Evolutionary conservation across 2,329 filamentous ascomycete genomes (phyloP).

Genomic region (Fusarium pseudograminearum): DNA sequence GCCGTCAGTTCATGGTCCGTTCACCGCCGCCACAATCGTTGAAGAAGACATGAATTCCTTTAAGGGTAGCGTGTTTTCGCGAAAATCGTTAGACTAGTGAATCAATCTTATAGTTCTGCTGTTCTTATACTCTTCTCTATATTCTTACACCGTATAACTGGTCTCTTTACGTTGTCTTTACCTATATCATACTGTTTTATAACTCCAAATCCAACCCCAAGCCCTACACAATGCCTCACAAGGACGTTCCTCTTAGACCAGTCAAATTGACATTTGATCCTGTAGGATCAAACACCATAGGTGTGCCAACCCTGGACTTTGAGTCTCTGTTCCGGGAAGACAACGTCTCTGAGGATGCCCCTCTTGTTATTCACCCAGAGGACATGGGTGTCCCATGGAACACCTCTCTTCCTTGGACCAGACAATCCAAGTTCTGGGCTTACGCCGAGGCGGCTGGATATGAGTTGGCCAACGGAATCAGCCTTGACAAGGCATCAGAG

Average conservation of each 20-base stretch:
- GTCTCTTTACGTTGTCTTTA: not conserved
- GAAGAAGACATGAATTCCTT: slow-evolving; percentile 9
- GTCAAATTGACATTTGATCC: slow-evolving; percentile 17
- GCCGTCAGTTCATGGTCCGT: slow-evolving; percentile 26
- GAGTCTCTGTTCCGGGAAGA: slow-evolving; percentile 6
- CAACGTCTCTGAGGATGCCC: slow-evolving; percentile 6
- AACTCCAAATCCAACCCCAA: not conserved
- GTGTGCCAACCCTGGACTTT: slow-evolving; percentile 7
- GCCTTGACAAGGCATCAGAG: slow-evolving; percentile 17
- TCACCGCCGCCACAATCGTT: slow-evolving; percentile 23
- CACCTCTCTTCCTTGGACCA: slow-evolving; percentile 22
- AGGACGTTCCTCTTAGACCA: slow-evolving; percentile 17
- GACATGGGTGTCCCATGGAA: slow-evolving; percentile 11
- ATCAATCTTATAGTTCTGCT: not conserved
- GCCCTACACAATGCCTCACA: slow-evolving; percentile 21
- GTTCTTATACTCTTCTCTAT: not conserved
- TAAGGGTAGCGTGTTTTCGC: slow-evolving; percentile 5
- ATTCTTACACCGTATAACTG: not conserved
- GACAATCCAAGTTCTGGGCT: slow-evolving; percentile 25
- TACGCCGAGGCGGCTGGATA: slow-evolving; percentile 5
- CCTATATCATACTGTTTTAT: not conserved
- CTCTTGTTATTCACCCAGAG: slow-evolving; percentile 8
- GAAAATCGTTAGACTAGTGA: not conserved
- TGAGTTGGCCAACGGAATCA: slow-evolving; percentile 13
- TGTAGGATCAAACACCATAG: not conserved